phyloP scores from a whole-genome alignment of 164 flowering plant genomes.

The Cinnamomum micranthum region DNA sequence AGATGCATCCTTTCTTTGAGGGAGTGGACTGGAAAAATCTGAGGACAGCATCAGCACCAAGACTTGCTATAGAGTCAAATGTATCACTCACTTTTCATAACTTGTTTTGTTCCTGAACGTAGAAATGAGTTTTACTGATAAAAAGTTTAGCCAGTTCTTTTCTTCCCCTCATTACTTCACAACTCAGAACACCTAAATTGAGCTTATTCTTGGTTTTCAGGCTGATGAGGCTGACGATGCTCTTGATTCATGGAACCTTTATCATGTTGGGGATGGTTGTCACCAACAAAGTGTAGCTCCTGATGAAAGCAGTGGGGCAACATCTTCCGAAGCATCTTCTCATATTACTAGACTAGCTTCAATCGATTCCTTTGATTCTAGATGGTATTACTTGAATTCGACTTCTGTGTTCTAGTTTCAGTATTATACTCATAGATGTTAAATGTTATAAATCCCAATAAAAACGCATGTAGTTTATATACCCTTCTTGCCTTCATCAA shows the following conservation, averaged over 20 bases:
- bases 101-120: neutral
- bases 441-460: neutral
- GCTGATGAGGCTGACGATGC: slow-evolving; percentile 42
- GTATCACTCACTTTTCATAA: slow-evolving; percentile 27
- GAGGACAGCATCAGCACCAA: slow-evolving; percentile 60
- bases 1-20: slow-evolving; percentile 81
- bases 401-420: too few relatives aligned
- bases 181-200: neutral
- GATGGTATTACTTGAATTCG: slow-evolving; percentile 50
- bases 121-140: neutral
- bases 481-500: neutral
- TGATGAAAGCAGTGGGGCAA: slow-evolving; percentile 46
- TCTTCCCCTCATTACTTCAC: neutral
- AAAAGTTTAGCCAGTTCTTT: neutral
- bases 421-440: neutral
- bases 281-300: slow-evolving; percentile 16
- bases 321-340: slow-evolving; percentile 55
- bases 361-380: slow-evolving; percentile 96
- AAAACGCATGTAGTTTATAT: neutral
- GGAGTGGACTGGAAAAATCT: slow-evolving; percentile 80
- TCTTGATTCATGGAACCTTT: slow-evolving; percentile 69
- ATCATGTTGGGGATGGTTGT: slow-evolving; percentile 69
- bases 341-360: slow-evolving; percentile 85
- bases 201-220: slow-evolving; percentile 22
- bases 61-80: slow-evolving; percentile 50